phyloP scores from a whole-genome alignment of 805 yeast species.

The Teunomyces cretensis region DNA sequence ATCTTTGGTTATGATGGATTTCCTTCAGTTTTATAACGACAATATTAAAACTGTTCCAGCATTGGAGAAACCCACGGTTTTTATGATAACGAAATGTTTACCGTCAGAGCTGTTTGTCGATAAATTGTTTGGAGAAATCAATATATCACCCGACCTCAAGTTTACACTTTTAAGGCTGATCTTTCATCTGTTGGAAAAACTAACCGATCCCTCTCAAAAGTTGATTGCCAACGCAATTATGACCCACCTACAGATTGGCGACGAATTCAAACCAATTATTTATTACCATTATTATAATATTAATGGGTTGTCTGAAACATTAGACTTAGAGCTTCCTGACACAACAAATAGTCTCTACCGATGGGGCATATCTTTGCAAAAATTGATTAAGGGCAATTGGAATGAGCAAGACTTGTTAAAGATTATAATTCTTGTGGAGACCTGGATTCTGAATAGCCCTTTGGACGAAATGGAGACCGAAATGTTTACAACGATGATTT shows the following conservation, averaged over 20 bases:
- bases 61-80: not conserved
- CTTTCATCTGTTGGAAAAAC: conserved; percentile 15
- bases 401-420: conserved; percentile 12
- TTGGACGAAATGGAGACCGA: conserved; percentile 21
- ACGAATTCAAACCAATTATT: conserved; percentile 12
- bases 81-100: not conserved
- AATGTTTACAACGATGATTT: conserved; percentile 21
- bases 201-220: conserved; percentile 14
- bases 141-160: conserved; percentile 5
- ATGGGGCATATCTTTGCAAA: conserved; percentile 24
- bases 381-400: conserved; percentile 20
- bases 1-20: not conserved
- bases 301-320: conserved; percentile 12
- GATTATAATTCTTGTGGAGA: conserved; percentile 9
- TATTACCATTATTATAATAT: conserved; percentile 21
- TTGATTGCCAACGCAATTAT: conserved; percentile 17
- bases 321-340: not conserved
- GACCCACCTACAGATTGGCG: conserved; percentile 11
- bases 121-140: not conserved
- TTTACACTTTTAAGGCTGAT: conserved; percentile 2
- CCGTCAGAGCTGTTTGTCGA: not conserved
- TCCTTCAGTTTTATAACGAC: not conserved
- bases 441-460: conserved; percentile 11
- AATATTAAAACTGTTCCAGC: not conserved
- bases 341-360: not conserved